Base-by-base conservation (phyloP, 208 protist species). In the Acanthamoeba rhysodes region DNA sequence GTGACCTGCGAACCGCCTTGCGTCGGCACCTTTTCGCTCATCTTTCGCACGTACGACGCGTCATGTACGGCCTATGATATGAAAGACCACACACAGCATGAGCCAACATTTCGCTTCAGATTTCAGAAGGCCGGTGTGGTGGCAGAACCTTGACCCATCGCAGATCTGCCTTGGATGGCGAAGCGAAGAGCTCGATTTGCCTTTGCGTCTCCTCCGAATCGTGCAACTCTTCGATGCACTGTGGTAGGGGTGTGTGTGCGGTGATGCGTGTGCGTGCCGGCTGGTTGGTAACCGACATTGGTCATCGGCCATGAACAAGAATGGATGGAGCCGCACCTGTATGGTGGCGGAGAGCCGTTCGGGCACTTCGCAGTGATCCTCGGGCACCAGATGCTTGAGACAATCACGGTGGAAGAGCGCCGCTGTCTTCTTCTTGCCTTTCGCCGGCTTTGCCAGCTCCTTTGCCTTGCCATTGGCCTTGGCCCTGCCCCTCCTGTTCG, bases 291-390 rank as follows among this genome's bases (percentile, higher is more conserved):
- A 45, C n/a, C n/a, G n/a, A 48, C 45, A 48, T 12, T 48, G 45
- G 82, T 29, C 3, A 24, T 27, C 29, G 29, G 29, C 6, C 20
- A 22, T 1, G n/a, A 82, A 32, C 14, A 32, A 10, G 29, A 22
- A 82, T 24, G 10, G 22, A 41, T 57, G 0, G 41, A 48, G 29
- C 0, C 62, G 32, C 27, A 92, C 85, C 57, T 92, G 18, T 7
- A 96, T 88, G 0, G 88, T 72, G 29, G 95, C 62, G 24, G 68
- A 41, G 24, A 96, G 90, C 41, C 95, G 80, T n/a, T 95, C 93
- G 37, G 95, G 95, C 50, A 88, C 90, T 27, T 96, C 95, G 32
- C 93, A 72, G 90, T 96, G 95, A 24, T 93, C 95, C 32, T 87
- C 45, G 20, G 95, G 95, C 8, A 96, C 95, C 27, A 95, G 82